Evolutionary conservation across 1,284 basidiomycete species (phyloP).

Genomic region (Cutaneotrichosporon cutaneum): DNA sequence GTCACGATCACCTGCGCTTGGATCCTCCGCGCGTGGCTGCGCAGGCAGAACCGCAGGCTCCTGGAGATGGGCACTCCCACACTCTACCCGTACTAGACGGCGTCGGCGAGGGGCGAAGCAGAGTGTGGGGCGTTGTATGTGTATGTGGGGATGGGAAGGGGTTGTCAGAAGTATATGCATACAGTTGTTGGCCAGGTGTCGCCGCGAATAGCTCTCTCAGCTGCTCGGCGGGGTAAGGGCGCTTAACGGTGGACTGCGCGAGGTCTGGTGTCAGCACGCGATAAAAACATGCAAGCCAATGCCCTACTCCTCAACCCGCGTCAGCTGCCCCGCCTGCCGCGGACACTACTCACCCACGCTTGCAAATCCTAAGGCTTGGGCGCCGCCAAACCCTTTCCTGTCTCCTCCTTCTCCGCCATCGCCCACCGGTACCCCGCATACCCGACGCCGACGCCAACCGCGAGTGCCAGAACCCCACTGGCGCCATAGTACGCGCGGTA

Average conservation of each 20-base stretch:
- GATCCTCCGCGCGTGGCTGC: conserved; percentile 22
- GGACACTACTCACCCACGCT: too few species aligned
- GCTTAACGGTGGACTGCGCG: too few species aligned
- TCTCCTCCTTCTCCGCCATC: conserved; percentile 6
- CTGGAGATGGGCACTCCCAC: too few species aligned
- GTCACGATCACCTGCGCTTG: conserved; percentile 17
- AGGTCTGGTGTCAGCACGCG: too few species aligned
- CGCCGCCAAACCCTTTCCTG: background rate
- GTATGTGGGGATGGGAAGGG: too few species aligned
- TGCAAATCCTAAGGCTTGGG: too few species aligned
- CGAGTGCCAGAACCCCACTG: background rate
- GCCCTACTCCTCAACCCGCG: too few species aligned
- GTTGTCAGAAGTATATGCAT: background rate
- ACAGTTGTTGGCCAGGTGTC: background rate
- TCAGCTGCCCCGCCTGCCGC: too few species aligned
- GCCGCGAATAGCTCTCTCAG: background rate
- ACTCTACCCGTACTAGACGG: too few species aligned
- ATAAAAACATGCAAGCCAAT: too few species aligned
- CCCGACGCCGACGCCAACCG: background rate
- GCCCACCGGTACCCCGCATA: conserved; percentile 20
- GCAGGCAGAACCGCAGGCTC: conserved; percentile 15
- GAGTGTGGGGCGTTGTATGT: too few species aligned
- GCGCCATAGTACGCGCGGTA: background rate
- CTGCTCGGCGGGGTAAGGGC: background rate
- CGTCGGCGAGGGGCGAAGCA: too few species aligned